phyloP scores from a whole-genome alignment of 2,329 filamentous ascomycete species.

The Teratosphaeria destructans region DNA sequence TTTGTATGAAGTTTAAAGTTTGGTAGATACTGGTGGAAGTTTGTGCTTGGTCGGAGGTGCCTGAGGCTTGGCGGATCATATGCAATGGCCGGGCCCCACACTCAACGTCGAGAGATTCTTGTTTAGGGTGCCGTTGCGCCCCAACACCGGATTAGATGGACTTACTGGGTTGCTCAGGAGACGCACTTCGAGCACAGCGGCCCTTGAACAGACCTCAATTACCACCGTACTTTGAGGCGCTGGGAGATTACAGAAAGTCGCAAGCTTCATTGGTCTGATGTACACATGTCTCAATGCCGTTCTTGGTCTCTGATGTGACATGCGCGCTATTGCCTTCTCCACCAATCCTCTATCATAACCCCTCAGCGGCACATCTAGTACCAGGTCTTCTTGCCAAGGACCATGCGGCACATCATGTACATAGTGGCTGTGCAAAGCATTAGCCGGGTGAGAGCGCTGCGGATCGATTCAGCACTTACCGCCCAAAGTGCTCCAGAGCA shows the following conservation, averaged over 20 bases:
- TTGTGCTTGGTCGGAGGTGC: not conserved
- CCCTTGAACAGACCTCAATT: too few relatives aligned
- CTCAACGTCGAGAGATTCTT: not conserved
- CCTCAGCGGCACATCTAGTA: slow-evolving; percentile 22
- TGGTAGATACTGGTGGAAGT: not conserved
- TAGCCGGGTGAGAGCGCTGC: not conserved
- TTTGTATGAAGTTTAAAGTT: not conserved
- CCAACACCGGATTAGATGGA: not conserved
- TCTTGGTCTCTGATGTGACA: not conserved
- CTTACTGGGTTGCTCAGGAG: not conserved
- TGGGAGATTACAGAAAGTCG: not conserved
- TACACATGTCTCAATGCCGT: not conserved
- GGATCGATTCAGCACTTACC: slow-evolving; percentile 38
- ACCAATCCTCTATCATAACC: not conserved
- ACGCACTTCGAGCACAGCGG: too few relatives aligned
- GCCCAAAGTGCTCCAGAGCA: slow-evolving; percentile 28
- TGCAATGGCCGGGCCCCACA: not conserved
- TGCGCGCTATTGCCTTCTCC: not conserved
- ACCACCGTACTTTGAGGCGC: not conserved
- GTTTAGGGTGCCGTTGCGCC: not conserved
- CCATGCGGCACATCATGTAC: slow-evolving; percentile 65
- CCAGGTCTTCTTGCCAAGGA: slow-evolving; percentile 71
- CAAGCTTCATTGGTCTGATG: not conserved
- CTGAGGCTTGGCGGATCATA: not conserved
- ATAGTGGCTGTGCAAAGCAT: slow-evolving; percentile 32